phyloP scores from a whole-genome alignment of 139 green algal species.

The Gonium pectorale region DNA sequence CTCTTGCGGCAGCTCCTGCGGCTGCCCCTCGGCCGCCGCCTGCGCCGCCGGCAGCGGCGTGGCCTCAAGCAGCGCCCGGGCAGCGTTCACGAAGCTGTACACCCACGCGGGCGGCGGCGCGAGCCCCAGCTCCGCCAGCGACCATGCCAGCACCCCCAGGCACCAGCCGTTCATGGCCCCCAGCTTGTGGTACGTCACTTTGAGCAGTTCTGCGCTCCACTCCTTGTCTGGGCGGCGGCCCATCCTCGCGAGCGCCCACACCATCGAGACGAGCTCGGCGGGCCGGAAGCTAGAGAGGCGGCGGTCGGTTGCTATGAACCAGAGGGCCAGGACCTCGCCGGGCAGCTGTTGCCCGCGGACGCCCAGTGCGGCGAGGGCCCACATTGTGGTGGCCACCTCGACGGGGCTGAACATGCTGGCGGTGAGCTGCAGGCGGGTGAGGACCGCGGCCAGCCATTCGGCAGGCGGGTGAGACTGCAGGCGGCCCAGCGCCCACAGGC shows the following conservation, averaged over 20 bases:
- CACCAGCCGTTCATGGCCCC: constrained; percentile 31
- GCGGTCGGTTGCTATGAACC: constrained; percentile 52
- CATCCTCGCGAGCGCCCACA: constrained; percentile 56
- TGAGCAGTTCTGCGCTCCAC: constrained; percentile 61
- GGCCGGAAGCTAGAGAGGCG: constrained; percentile 58
- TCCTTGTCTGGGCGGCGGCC: constrained; percentile 27
- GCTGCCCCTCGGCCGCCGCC: neutral
- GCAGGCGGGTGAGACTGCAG: neutral
- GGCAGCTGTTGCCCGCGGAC: constrained; percentile 28
- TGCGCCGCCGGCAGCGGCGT: neutral
- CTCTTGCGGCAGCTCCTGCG: neutral
- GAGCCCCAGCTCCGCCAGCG: constrained; percentile 46
- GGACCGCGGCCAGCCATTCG: neutral
- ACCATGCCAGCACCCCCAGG: constrained; percentile 52
- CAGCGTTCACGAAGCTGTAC: constrained; percentile 52
- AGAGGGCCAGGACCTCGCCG: constrained; percentile 29
- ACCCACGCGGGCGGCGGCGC: constrained; percentile 56
- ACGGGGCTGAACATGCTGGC: constrained; percentile 19
- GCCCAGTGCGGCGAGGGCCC: constrained; percentile 51
- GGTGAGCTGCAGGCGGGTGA: constrained; percentile 6
- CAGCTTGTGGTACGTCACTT: constrained; percentile 57
- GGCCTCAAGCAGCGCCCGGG: neutral
- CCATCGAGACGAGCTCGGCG: constrained; percentile 56
- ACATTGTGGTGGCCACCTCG: constrained; percentile 51
- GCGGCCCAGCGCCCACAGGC: constrained; percentile 43